A percentile compares a stretch with the other conserved stretches of the same genome.
Conservation (phyloP, 768 basidiomycete genomes). For the Rossbeevera mucosa region DNA sequence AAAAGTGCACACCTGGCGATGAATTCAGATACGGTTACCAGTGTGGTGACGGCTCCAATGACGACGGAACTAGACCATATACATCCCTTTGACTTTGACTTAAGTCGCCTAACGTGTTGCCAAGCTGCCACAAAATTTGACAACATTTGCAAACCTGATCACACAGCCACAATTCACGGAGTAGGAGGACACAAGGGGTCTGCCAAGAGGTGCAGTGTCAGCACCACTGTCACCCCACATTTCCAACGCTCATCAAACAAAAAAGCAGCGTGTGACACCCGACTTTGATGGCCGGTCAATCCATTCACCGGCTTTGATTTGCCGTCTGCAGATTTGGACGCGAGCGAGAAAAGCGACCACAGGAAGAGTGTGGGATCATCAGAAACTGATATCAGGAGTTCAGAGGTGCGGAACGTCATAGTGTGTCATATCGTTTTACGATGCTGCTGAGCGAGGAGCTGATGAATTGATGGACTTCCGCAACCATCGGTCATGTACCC, state of each 20-base stretch:
- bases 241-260: conserved; percentile 88
- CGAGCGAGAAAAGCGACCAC: conserved; percentile 75
- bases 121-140: too few species aligned
- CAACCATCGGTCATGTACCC: not conserved
- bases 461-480: not conserved
- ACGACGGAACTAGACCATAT: too few species aligned
- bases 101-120: too few species aligned
- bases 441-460: conserved; percentile 55
- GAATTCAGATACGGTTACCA: too few species aligned
- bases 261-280: conserved; percentile 91
- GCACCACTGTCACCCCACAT: conserved; percentile 83
- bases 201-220: conserved; percentile 89
- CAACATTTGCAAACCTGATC: too few species aligned
- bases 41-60: too few species aligned
- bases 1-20: too few species aligned
- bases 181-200: not conserved
- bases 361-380: conserved; percentile 98
- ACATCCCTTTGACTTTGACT: too few species aligned
- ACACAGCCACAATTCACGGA: too few species aligned
- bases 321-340: conserved; percentile 31
- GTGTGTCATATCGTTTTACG: conserved; percentile 70
- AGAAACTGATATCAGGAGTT: conserved; percentile 90
- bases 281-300: conserved; percentile 91
- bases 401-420: conserved; percentile 57
- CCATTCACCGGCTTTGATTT: conserved; percentile 70